These are phyloP conservation scores for Physocladia obscura DNA, from an alignment of 192 early-diverging fungal genomes.

Conservation along the genomic window DNA sequence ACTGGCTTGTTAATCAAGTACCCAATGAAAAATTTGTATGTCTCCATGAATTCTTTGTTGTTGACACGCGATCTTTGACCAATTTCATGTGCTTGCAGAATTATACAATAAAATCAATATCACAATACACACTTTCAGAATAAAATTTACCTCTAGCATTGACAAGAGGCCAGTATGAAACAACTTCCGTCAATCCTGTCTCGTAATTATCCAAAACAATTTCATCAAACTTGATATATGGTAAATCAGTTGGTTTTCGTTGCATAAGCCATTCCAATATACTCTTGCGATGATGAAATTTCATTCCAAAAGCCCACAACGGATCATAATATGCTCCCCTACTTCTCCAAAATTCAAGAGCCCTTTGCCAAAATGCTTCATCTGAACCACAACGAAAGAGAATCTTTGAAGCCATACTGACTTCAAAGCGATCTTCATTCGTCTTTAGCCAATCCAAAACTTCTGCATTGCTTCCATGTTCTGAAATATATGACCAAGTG, in stretches of 20 bases:
- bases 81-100: slow-evolving; percentile 13
- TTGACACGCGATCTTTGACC: slow-evolving; percentile 10
- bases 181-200: background rate
- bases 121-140: background rate
- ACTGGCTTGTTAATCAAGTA: slow-evolving; percentile 21
- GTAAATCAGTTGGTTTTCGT: background rate
- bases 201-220: slow-evolving; percentile 2
- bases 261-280: slow-evolving; percentile 6
- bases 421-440: background rate
- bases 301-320: slow-evolving; percentile 17
- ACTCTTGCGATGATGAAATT: background rate
- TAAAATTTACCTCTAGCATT: slow-evolving; percentile 15
- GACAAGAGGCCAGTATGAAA: slow-evolving; percentile 22
- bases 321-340: background rate
- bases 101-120: background rate
- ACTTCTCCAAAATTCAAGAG: background rate
- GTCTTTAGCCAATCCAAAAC: slow-evolving; percentile 16
- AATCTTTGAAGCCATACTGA: background rate
- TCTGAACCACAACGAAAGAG: background rate
- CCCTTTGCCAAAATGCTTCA: background rate
- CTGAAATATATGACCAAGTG: slow-evolving; percentile 10
- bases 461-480: slow-evolving; percentile 1
- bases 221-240: background rate
- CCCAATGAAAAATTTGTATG: slow-evolving; percentile 3
- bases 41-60: slow-evolving; percentile 15